Conservation (phyloP, 2,329 filamentous ascomycete genomes). For the Fusarium chuoi region DNA sequence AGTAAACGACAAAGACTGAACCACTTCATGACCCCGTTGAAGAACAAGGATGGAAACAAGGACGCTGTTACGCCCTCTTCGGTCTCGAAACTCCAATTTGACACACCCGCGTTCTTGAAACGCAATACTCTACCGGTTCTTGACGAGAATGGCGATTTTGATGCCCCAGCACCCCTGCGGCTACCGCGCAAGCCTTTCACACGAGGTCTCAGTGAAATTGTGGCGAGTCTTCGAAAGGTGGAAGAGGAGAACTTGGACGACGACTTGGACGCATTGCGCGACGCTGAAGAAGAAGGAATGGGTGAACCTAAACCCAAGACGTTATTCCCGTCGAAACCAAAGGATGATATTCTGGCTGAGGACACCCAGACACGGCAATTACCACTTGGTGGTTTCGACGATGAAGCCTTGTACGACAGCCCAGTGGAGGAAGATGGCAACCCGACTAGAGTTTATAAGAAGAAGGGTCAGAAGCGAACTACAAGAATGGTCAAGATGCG, state of each 20-base stretch:
- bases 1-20: constrained; percentile 71
- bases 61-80: constrained; percentile 59
- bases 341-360: constrained; percentile 53
- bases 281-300: constrained; percentile 67
- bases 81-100: constrained; percentile 67
- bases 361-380: constrained; percentile 56
- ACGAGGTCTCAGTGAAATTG: constrained; percentile 77
- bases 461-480: constrained; percentile 84
- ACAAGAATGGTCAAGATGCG: constrained; percentile 75
- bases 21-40: constrained; percentile 73
- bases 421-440: constrained; percentile 66
- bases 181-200: constrained; percentile 71
- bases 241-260: constrained; percentile 78
- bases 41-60: constrained; percentile 55
- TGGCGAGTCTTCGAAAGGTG: constrained; percentile 74
- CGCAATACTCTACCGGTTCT: constrained; percentile 60
- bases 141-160: constrained; percentile 65
- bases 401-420: constrained; percentile 68
- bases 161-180: constrained; percentile 60
- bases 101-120: constrained; percentile 78
- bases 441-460: constrained; percentile 76
- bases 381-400: constrained; percentile 71
- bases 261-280: constrained; percentile 78
- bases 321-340: constrained; percentile 38
- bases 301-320: constrained; percentile 37